Percentiles rank a stretch among this genome's conserved stretches.
These are phyloP conservation scores for Globisporangium uncinulatum DNA, from an alignment of 352 stramenopile genomes.

Conservation along the genomic window DNA sequence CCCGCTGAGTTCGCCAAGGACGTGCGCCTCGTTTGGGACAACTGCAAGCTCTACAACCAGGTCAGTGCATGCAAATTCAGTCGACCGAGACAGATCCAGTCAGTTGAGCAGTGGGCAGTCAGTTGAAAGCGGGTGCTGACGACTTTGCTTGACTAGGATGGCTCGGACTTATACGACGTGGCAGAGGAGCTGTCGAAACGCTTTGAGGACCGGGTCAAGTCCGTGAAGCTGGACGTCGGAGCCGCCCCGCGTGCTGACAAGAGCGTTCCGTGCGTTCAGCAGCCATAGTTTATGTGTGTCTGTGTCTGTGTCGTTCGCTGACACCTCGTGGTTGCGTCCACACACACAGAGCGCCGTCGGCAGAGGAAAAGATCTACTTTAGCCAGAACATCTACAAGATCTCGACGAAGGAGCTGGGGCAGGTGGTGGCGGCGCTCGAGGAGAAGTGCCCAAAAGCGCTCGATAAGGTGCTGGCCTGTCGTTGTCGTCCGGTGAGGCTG, in stretches of 20 bases:
- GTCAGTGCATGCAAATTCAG: conserved; percentile 3
- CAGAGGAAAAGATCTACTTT: conserved; percentile 82
- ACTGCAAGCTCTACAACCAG: conserved; percentile 86
- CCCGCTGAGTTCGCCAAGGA: conserved; percentile 74
- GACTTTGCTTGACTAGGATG: conserved; percentile 38
- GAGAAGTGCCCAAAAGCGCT: conserved; percentile 82
- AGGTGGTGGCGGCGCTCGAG: conserved; percentile 77
- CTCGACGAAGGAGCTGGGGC: conserved; percentile 54
- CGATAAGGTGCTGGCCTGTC: conserved; percentile 45
- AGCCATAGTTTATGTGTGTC: conserved; percentile 1
- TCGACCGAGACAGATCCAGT: too few relatives aligned
- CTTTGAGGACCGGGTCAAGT: conserved; percentile 85
- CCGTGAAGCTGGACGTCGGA: conserved; percentile 76
- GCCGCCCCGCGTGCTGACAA: conserved; percentile 49
- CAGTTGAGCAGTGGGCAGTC: too few relatives aligned
- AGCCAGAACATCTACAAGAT: conserved; percentile 90
- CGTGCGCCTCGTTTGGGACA: conserved; percentile 84
- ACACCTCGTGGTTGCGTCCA: neutral
- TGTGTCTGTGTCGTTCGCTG: conserved; percentile 12
- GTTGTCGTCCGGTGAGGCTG: neutral
- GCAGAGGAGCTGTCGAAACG: conserved; percentile 82
- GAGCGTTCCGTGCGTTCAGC: conserved; percentile 51
- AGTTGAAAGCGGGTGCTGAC: too few relatives aligned
- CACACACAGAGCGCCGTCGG: conserved; percentile 45
- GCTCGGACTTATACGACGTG: conserved; percentile 82